phyloP scores from a whole-genome alignment of 768 basidiomycete species.

The Boletus bicolor region DNA sequence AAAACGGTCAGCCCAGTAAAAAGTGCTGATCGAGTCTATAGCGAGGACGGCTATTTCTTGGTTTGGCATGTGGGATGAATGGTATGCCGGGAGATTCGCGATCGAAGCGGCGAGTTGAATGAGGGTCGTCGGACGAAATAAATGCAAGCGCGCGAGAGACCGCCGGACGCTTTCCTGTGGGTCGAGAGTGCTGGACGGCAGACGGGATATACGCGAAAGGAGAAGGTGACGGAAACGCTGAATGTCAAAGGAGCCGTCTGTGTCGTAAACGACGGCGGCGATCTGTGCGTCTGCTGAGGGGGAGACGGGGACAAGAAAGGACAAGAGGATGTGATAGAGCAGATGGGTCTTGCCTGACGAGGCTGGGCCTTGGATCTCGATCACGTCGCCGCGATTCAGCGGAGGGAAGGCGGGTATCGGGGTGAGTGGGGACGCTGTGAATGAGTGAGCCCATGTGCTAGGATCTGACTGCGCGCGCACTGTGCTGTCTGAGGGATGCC shows the following conservation, averaged over 20 bases:
- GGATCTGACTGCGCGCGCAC: constrained; percentile 26
- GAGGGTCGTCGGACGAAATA: constrained; percentile 69
- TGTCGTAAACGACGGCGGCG: constrained; percentile 67
- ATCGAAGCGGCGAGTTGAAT: constrained; percentile 68
- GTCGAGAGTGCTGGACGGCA: constrained; percentile 17
- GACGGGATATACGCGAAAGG: constrained; percentile 39
- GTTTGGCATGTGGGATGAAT: constrained; percentile 44
- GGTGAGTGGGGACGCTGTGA: constrained; percentile 28
- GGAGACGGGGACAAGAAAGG: constrained; percentile 52
- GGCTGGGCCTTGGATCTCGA: constrained; percentile 76
- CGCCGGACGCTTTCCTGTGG: constrained; percentile 31
- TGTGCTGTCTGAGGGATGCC: constrained; percentile 37
- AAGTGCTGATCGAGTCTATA: constrained; percentile 74
- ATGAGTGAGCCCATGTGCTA: constrained; percentile 25
- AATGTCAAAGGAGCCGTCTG: constrained; percentile 63
- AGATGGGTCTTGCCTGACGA: constrained; percentile 77
- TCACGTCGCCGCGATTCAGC: constrained; percentile 54
- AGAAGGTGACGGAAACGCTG: constrained; percentile 53
- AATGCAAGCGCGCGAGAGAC: constrained; percentile 54
- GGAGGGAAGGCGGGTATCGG: constrained; percentile 24
- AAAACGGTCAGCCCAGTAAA: constrained; percentile 77
- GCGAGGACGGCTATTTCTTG: constrained; percentile 62
- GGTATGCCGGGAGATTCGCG: constrained; percentile 52
- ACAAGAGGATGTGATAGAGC: constrained; percentile 60
- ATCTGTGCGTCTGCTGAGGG: constrained; percentile 41